A percentile compares a stretch with the other conserved stretches of the same genome.
These are phyloP conservation scores for Ogataea polymorpha DNA, from an alignment of 805 yeast genomes.

Conservation along the genomic window DNA sequence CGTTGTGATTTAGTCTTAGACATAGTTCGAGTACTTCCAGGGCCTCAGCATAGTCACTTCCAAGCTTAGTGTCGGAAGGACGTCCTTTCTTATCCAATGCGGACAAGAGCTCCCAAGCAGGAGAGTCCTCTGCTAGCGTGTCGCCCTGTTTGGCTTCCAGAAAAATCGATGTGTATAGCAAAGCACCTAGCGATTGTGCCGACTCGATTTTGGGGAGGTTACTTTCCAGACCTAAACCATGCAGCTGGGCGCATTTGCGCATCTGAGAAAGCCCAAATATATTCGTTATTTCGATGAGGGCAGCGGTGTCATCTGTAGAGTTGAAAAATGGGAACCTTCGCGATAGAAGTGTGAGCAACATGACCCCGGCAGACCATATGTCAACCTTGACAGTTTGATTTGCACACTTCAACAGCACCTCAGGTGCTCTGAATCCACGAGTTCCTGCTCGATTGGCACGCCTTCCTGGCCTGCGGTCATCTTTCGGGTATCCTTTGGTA, in stretches of 20 bases:
- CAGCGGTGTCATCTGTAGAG: conserved; percentile 91
- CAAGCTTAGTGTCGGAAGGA: conserved; percentile 33
- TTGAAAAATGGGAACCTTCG: conserved; percentile 91
- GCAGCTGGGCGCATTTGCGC: conserved; percentile 74
- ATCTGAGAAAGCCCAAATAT: conserved; percentile 75
- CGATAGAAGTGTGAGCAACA: conserved; percentile 70
- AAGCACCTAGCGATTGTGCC: conserved; percentile 37
- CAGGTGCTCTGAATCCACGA: conserved; percentile 93
- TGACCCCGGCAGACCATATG: conserved; percentile 91
- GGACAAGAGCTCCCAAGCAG: conserved; percentile 60
- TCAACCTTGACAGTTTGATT: conserved; percentile 81
- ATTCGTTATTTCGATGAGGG: conserved; percentile 76
- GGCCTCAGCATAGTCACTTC: conserved; percentile 42
- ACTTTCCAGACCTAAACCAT: conserved; percentile 84
- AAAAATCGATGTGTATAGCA: conserved; percentile 42
- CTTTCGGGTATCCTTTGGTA: conserved; percentile 72
- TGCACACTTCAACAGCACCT: conserved; percentile 81
- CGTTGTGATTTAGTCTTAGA: conserved; percentile 54
- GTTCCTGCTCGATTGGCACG: conserved; percentile 98
- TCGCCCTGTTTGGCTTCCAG: conserved; percentile 49
- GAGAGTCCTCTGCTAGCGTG: conserved; percentile 67
- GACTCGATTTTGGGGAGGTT: conserved; percentile 49
- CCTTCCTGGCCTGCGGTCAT: conserved; percentile 82
- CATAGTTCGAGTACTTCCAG: conserved; percentile 56
- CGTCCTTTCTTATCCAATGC: conserved; percentile 44